Conservation (phyloP, 2,329 filamentous ascomycete genomes). For the Penicillium hesseltinei region DNA sequence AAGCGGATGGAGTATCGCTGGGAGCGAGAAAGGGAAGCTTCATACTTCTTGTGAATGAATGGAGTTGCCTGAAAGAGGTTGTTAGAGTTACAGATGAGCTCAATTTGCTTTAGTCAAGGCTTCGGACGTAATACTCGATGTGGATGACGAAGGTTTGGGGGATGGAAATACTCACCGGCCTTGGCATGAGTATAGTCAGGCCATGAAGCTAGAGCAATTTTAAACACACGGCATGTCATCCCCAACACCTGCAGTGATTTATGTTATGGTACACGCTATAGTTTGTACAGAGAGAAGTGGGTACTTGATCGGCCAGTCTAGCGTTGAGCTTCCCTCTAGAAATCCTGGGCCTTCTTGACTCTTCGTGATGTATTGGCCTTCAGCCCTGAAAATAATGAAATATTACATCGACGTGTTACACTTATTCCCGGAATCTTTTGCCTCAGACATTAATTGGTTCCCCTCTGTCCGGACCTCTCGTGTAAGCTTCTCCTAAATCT, state of each 20-base stretch:
- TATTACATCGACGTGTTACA: background rate
- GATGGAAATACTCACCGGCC: background rate
- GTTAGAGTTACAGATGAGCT: background rate
- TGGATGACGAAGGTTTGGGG: background rate
- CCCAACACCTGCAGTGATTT: background rate
- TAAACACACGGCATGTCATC: background rate
- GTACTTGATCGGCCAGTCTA: background rate
- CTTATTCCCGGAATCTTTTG: background rate
- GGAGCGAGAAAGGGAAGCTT: slow-evolving; percentile 7
- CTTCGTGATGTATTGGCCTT: background rate
- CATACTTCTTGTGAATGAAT: slow-evolving; percentile 7
- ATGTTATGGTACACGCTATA: background rate
- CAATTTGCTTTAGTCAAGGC: background rate
- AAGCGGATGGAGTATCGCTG: slow-evolving; percentile 9
- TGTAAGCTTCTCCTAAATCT: background rate
- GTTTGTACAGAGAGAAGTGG: background rate
- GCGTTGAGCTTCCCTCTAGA: background rate
- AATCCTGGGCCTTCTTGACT: background rate
- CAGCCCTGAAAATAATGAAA: background rate
- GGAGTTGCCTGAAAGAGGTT: background rate
- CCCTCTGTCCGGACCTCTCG: background rate
- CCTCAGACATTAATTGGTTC: background rate
- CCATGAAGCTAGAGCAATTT: background rate
- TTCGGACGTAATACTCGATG: background rate
- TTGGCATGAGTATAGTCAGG: background rate